A percentile compares a stretch with the other conserved stretches of the same genome.
Conservation (phyloP, 495 filamentous ascomycete genomes). For the Hypoxylon fuscum region DNA sequence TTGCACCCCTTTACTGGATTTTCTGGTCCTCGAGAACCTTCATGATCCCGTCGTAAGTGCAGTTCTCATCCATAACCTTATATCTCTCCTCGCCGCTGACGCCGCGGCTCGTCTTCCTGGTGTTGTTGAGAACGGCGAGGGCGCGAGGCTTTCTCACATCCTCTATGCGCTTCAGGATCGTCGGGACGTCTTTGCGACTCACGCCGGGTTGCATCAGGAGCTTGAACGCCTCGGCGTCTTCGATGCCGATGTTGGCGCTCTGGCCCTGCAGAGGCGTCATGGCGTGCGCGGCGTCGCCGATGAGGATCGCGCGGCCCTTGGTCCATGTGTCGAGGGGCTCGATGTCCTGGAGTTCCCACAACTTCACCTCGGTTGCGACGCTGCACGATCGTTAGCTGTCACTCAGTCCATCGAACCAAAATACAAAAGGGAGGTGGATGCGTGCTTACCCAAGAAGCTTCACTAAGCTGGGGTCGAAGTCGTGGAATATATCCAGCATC, state of each 20-base stretch:
- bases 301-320: constrained; percentile 47
- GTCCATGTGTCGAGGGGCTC: constrained; percentile 51
- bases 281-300: constrained; percentile 58
- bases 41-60: constrained; percentile 28
- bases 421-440: background rate
- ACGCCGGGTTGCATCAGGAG: constrained; percentile 32
- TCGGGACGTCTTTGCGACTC: constrained; percentile 25
- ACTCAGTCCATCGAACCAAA: background rate
- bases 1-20: background rate
- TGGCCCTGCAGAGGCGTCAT: constrained; percentile 51
- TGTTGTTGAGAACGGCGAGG: constrained; percentile 22
- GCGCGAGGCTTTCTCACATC: constrained; percentile 15
- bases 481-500: constrained; percentile 50
- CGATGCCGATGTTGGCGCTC: constrained; percentile 50
- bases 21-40: constrained; percentile 18
- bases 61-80: constrained; percentile 25
- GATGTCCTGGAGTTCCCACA: constrained; percentile 58
- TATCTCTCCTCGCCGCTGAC: constrained; percentile 28
- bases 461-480: constrained; percentile 47
- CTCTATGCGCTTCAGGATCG: constrained; percentile 28
- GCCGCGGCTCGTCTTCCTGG: constrained; percentile 16
- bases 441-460: constrained; percentile 35
- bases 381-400: constrained; percentile 14
- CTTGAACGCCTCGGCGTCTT: constrained; percentile 48
- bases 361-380: constrained; percentile 29